A percentile compares a stretch with the other conserved stretches of the same genome.
These are phyloP conservation scores for Starmera dryadoides DNA, from an alignment of 805 yeast species.

Conservation along the genomic window DNA sequence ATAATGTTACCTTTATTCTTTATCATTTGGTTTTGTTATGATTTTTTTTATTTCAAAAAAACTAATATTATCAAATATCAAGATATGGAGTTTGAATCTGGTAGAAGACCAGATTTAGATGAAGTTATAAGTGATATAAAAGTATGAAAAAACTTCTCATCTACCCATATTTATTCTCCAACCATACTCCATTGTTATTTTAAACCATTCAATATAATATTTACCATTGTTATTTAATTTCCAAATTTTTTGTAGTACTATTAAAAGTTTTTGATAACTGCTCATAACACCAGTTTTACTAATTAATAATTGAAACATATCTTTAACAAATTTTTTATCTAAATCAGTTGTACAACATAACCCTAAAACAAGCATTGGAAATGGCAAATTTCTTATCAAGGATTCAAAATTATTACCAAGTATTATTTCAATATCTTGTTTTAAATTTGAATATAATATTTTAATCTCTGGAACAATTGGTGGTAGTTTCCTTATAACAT, in stretches of 20 bases:
- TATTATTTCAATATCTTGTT: constrained; percentile 43
- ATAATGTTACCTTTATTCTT: constrained; percentile 53
- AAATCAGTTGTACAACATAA: constrained; percentile 17
- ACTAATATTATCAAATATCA: constrained; percentile 28
- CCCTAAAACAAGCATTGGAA: constrained; percentile 33
- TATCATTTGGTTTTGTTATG: constrained; percentile 32
- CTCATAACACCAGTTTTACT: constrained; percentile 26
- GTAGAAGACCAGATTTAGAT: constrained; percentile 36
- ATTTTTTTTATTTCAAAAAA: constrained; percentile 32
- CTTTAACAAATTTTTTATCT: constrained; percentile 18
- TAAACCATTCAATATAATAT: constrained; percentile 35
- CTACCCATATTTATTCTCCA: constrained; percentile 27
- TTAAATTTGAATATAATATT: constrained; percentile 37
- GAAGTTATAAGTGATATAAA: background rate
- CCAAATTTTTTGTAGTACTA: constrained; percentile 33
- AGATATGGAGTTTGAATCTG: constrained; percentile 44
- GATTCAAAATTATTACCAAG: constrained; percentile 30
- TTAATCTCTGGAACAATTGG: constrained; percentile 49
- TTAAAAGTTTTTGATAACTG: constrained; percentile 26
- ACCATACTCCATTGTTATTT: constrained; percentile 30
- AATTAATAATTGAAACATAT: constrained; percentile 19
- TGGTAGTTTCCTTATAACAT: constrained; percentile 41
- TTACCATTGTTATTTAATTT: constrained; percentile 23
- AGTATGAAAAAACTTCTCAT: constrained; percentile 4
- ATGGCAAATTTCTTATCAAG: constrained; percentile 40